A percentile compares a stretch with the other conserved stretches of the same genome.
phyloP scores from a whole-genome alignment of 768 basidiomycete species.

The Goffeauzyma gilvescens region DNA sequence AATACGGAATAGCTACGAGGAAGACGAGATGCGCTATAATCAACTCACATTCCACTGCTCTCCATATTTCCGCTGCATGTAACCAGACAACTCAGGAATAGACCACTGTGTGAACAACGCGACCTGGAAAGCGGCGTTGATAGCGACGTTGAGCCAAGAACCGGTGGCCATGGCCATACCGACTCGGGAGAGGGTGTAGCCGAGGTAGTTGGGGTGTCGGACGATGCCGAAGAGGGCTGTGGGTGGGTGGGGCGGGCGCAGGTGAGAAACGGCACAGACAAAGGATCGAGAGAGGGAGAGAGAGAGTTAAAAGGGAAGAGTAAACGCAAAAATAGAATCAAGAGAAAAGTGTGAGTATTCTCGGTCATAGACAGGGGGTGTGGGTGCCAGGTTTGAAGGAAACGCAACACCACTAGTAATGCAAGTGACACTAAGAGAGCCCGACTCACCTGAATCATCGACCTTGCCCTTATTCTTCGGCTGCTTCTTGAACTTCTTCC shows the following conservation, averaged over 20 bases:
- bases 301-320: too few species aligned
- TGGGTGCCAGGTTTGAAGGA: too few species aligned
- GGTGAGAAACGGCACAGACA: too few species aligned
- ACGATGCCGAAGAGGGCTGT: slow-evolving; percentile 10
- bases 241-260: too few species aligned
- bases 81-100: slow-evolving; percentile 8
- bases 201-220: slow-evolving; percentile 18
- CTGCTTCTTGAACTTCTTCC: slow-evolving; percentile 15
- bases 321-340: too few species aligned
- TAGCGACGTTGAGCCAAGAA: slow-evolving; percentile 7
- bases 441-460: slow-evolving; percentile 5
- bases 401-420: too few species aligned
- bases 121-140: slow-evolving; percentile 8
- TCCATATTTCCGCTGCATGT: slow-evolving; percentile 8
- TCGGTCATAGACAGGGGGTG: too few species aligned
- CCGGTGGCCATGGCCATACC: slow-evolving; percentile 14
- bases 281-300: too few species aligned
- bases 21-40: not conserved
- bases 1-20: not conserved
- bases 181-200: slow-evolving; percentile 15
- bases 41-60: slow-evolving; percentile 6
- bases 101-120: slow-evolving; percentile 5
- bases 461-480: slow-evolving; percentile 13
- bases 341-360: too few species aligned
- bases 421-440: too few species aligned